phyloP scores from a whole-genome alignment of 495 filamentous ascomycete genomes.

The Neurospora sp. region DNA sequence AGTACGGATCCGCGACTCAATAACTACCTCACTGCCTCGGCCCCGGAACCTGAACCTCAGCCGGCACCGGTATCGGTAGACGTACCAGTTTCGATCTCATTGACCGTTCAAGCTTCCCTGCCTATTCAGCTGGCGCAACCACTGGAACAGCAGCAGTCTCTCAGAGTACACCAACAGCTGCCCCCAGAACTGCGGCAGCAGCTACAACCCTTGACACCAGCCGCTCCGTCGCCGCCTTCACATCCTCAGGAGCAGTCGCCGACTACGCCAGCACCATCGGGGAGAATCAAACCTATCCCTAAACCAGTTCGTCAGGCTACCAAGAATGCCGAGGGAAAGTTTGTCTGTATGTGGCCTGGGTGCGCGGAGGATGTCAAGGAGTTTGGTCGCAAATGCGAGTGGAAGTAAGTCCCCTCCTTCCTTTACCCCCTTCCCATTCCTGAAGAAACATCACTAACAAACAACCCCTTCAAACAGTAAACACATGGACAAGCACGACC shows the following conservation, averaged over 20 bases:
- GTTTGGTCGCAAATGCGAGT: slow-evolving; percentile 81
- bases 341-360: slow-evolving; percentile 53
- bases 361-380: slow-evolving; percentile 46
- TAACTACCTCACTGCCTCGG: not conserved
- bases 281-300: slow-evolving; percentile 33
- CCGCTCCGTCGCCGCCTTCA: not conserved
- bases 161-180: not conserved
- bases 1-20: not conserved
- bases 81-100: not conserved
- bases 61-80: not conserved
- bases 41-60: not conserved
- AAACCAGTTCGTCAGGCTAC: slow-evolving; percentile 39
- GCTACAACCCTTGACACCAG: not conserved
- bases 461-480: slow-evolving; percentile 44
- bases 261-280: not conserved
- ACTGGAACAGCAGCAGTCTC: not conserved
- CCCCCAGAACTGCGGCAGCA: not conserved
- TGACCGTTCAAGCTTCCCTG: not conserved
- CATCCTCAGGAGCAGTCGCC: not conserved
- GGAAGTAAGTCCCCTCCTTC: slow-evolving; percentile 55
- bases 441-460: slow-evolving; percentile 1
- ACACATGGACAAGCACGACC: slow-evolving; percentile 95
- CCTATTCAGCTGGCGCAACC: not conserved
- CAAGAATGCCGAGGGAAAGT: slow-evolving; percentile 57
- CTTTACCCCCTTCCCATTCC: not conserved